Evolutionary conservation across 1,284 basidiomycete species (phyloP).

Genomic region (Volvariella surrecta): DNA sequence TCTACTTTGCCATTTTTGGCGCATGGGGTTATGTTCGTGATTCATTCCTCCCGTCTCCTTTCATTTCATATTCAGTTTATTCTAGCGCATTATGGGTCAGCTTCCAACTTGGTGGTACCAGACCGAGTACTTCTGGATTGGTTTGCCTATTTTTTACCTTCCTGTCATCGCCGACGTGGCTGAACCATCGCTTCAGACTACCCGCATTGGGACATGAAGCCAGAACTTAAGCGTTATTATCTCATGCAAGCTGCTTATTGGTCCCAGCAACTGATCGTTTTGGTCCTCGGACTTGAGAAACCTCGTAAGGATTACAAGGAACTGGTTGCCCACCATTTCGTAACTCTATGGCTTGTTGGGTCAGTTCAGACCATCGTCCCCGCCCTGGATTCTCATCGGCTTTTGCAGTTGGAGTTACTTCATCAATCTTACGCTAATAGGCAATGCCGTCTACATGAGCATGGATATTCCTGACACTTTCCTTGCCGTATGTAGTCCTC

Average conservation of each 20-base stretch:
- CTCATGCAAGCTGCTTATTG: slow-evolving; percentile 88
- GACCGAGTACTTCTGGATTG: slow-evolving; percentile 78
- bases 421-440: slow-evolving; percentile 80
- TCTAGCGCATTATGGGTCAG: slow-evolving; percentile 81
- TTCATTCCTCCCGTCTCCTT: slow-evolving; percentile 2
- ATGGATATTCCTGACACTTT: slow-evolving; percentile 96
- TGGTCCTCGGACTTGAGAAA: slow-evolving; percentile 83
- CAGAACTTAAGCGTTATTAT: slow-evolving; percentile 87
- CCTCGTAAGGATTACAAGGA: slow-evolving; percentile 90
- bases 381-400: slow-evolving; percentile 6
- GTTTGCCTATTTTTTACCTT: slow-evolving; percentile 27
- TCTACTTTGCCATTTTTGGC: slow-evolving; percentile 74
- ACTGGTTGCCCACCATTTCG: slow-evolving; percentile 82
- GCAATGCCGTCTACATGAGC: slow-evolving; percentile 89
- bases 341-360: slow-evolving; percentile 94
- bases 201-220: slow-evolving; percentile 85
- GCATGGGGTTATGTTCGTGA: slow-evolving; percentile 71
- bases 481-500: slow-evolving; percentile 57
- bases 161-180: slow-evolving; percentile 2
- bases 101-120: slow-evolving; percentile 89
- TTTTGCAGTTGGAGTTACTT: slow-evolving; percentile 77
- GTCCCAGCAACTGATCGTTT: slow-evolving; percentile 89
- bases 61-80: slow-evolving; percentile 3
- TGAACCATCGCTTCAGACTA: slow-evolving; percentile 43
- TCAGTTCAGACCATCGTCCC: too few species aligned